Evolutionary conservation across 2,329 filamentous ascomycete genomes (phyloP), one percentile per base, ranked within the genome.

Genomic region (Aspergillus fijiensis): DNA sequence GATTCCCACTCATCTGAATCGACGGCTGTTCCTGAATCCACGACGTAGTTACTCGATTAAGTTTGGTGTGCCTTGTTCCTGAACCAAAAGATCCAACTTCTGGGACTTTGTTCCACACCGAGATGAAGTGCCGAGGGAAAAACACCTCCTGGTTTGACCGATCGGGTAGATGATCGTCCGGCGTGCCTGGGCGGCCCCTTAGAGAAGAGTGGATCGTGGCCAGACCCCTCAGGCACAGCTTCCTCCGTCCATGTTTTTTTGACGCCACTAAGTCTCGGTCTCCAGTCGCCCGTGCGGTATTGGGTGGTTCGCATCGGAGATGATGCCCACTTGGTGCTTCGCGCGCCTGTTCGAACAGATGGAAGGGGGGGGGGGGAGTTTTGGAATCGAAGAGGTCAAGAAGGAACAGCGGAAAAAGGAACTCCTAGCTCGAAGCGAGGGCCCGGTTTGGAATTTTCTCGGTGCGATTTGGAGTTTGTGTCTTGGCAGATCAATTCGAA

Each of bases 171-270:
- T 45, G 39, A 45, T 45, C 39, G 39, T 9, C 39, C n/a, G 16
- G 39, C 39, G 39, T 16, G 39, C 33, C 33, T 7, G 16, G n/a
- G n/a, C 2, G 16, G 39, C 6, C 14, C 16, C 16, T 45, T 19
- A 5, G n/a, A 16, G 33, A 12, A 12, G 39, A 19, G 39, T 45
- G 39, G 39, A 45, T 45, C 39, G 5, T 45, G 39, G 14, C 39
- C 39, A 45, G 39, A n/a, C 39, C 39, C 39, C 16, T 19, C 39
- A 45, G 52, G 52, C 52, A 31, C 33, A 16, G 12, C 2, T n/a
- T 49, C 16, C 16, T 19, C n/a, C 16, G 39, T 55, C 42, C 52
- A 55, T 49, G 52, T 49, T 49, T 35, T 55, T 35, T 55, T 27
- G 52, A 55, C 27, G 42, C 39, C 39, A 25, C 33, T n/a, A 12